These are phyloP conservation scores for Coniochaeta prunicola DNA, from an alignment of 2,329 filamentous ascomycete genomes.

Conservation along the genomic window DNA sequence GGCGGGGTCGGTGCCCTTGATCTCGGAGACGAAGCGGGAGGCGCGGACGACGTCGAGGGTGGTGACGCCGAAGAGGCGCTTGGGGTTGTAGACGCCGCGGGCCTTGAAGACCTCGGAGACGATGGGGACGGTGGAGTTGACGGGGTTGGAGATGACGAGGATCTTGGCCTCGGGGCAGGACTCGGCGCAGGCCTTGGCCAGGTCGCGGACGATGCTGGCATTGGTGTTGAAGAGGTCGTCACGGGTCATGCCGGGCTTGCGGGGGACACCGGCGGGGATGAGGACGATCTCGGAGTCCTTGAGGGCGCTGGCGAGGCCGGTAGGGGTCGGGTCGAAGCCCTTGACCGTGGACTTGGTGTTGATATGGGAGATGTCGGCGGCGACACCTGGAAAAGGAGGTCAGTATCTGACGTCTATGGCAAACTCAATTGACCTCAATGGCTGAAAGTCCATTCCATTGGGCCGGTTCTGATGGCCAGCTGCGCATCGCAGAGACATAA, in stretches of 20 bases:
- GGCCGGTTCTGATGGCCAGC: not conserved
- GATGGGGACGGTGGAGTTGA: conserved; percentile 99
- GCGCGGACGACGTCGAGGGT: conserved; percentile 98
- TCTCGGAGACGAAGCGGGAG: conserved; percentile 92
- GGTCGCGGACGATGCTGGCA: conserved; percentile 96
- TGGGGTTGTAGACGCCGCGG: conserved; percentile 95
- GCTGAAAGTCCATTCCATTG: not conserved
- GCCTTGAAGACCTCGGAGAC: conserved; percentile 95
- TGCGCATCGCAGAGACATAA: not conserved
- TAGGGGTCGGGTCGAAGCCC: conserved; percentile 74
- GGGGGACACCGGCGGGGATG: conserved; percentile 96
- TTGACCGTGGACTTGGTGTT: conserved; percentile 96
- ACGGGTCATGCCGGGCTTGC: conserved; percentile 99
- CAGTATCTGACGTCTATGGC: conserved; percentile 9
- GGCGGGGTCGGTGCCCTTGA: conserved; percentile 84
- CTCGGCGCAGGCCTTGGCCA: conserved; percentile 90
- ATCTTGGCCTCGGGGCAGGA: conserved; percentile 87
- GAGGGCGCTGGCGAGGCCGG: conserved; percentile 71
- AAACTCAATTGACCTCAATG: conserved; percentile 11
- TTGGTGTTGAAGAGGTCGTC: conserved; percentile 99
- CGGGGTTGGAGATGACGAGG: conserved; percentile 96
- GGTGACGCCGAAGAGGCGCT: conserved; percentile 98
- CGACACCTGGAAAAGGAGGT: conserved; percentile 62
- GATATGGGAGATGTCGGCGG: conserved; percentile 96
- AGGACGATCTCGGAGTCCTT: conserved; percentile 89